phyloP scores from a whole-genome alignment of 2,329 filamentous ascomycete species.

The Phyllosticta citriasiana region DNA sequence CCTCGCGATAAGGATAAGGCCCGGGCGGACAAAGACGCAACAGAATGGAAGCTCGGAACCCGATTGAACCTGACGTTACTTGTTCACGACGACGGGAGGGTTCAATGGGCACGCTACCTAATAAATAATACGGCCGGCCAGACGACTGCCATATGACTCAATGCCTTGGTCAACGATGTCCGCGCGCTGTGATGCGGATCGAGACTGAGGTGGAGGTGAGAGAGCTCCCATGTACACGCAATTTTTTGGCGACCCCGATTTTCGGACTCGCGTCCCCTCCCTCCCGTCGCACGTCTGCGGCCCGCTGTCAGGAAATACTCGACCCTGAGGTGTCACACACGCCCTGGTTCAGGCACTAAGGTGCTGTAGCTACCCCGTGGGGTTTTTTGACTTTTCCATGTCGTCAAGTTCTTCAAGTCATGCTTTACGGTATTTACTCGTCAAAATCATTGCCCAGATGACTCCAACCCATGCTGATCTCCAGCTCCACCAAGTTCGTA shows the following conservation, averaged over 20 bases:
- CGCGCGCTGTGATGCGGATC: not conserved
- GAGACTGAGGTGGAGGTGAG: not conserved
- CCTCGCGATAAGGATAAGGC: conserved; percentile 4
- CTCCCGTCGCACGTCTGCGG: not conserved
- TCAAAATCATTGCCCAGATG: not conserved
- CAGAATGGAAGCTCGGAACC: not conserved
- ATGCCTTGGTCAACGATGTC: not conserved
- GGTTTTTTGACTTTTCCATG: not conserved
- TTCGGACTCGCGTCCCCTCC: not conserved
- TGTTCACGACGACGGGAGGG: not conserved
- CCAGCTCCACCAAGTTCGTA: not conserved
- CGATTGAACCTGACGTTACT: not conserved
- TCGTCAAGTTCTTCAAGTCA: not conserved
- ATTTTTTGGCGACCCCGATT: not conserved
- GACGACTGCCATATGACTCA: not conserved
- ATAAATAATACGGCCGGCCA: conserved; percentile 6
- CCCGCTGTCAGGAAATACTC: not conserved
- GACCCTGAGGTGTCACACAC: not conserved
- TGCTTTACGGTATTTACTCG: not conserved
- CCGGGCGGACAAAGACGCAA: not conserved
- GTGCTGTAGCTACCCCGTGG: not conserved
- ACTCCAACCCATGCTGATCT: not conserved
- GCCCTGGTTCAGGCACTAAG: not conserved
- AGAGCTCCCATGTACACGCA: not conserved
- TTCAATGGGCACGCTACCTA: not conserved